Conservation (phyloP, 176 grass and related monocot genomes). For the Phoenix roebelenii region DNA sequence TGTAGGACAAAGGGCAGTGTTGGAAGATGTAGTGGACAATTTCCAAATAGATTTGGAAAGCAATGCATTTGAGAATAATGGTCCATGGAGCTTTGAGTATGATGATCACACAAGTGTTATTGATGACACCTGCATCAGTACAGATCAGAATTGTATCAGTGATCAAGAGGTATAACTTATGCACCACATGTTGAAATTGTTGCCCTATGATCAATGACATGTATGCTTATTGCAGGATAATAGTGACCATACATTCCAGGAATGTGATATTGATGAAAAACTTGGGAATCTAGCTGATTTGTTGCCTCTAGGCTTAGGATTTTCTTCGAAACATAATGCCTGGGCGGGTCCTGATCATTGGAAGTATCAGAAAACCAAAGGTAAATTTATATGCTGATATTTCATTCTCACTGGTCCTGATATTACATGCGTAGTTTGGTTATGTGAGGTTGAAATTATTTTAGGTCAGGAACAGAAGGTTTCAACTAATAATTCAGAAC, state of each 20-base stretch:
- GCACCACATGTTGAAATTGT: background rate
- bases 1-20: slow-evolving; percentile 33
- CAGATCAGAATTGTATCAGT: slow-evolving; percentile 32
- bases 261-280: slow-evolving; percentile 41
- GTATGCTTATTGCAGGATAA: slow-evolving; percentile 32
- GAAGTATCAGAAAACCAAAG: slow-evolving; percentile 84
- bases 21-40: slow-evolving; percentile 28
- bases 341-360: slow-evolving; percentile 98
- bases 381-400: slow-evolving; percentile 21
- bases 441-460: slow-evolving; percentile 14
- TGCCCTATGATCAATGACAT: background rate
- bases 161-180: slow-evolving; percentile 48
- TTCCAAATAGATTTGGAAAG: slow-evolving; percentile 17
- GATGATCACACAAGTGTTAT: slow-evolving; percentile 49
- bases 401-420: slow-evolving; percentile 2
- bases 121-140: slow-evolving; percentile 33
- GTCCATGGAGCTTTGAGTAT: slow-evolving; percentile 49
- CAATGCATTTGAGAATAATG: slow-evolving; percentile 39
- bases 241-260: slow-evolving; percentile 40
- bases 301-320: slow-evolving; percentile 58
- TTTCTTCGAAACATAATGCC: slow-evolving; percentile 80
- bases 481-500: slow-evolving; percentile 36
- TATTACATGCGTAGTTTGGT: background rate
- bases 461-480: slow-evolving; percentile 41
- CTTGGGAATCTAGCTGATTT: slow-evolving; percentile 61